Evolutionary conservation across 768 basidiomycete species (phyloP), one percentile per base, ranked within the genome.

Genomic region (Rhodotorula graminis): DNA sequence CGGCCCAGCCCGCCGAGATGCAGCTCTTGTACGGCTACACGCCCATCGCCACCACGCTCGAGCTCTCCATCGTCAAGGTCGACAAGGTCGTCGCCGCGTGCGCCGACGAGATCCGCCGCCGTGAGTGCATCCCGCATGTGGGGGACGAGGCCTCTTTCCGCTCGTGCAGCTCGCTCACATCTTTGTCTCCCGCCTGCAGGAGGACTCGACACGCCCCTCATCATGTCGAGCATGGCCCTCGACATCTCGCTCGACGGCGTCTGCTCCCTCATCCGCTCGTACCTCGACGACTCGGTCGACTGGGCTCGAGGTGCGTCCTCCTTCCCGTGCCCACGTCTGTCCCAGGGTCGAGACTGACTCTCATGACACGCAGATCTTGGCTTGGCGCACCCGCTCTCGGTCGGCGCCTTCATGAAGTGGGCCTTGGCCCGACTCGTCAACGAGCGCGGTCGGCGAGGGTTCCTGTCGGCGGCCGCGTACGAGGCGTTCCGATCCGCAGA

Each of bases 351-450:
- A 8, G n/a, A 31, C 25, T 50, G 9, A 57, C 25, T 47, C 74
- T 8, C 33, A 25, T 58, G 5, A 0, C 76, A 53, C 29, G 31
- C 7, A 76, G 93, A 97, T 79, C 88, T 92, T 3, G 83, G 83
- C 47, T 91, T 95, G 78, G 90, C 92, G 0, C 88, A 87, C 10
- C 89, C 91, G 19, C 89, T 94, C 72, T 91, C 96, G 78, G 83
- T 98, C 23, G 93, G 89, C 10, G 93, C 94, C 89, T 87, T 89
- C 77, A 84, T 98, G 46, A 88, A 94, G 33, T 99, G 96, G 96
- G 92, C 89, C 46, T 85, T 98, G 11, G 90, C 88, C 6, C 83
- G 93, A 37, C 86, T 92, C 59, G 85, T 91, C 49, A 74, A 74
- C 64, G 64, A 77, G n/a, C 68, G 69, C 25, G 75, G 76, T 3